Conservation (phyloP, 2,329 filamentous ascomycete genomes). For the Chalaropsis ovoidea region DNA sequence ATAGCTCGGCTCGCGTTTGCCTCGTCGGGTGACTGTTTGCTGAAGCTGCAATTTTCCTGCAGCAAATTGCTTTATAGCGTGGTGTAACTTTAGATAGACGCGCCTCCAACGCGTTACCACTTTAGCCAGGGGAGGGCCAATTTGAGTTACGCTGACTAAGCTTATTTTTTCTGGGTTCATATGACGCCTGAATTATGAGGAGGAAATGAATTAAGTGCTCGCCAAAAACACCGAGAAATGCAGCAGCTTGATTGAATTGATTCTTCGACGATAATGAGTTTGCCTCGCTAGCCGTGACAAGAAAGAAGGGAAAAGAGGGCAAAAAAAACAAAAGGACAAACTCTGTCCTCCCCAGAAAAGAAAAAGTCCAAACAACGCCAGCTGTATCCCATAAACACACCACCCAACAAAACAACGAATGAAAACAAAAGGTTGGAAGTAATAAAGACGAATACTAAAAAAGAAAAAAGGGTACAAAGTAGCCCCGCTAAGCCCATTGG, state of each 20-base stretch:
- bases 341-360: no score
- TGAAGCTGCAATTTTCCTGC: not conserved
- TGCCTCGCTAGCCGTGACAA: not conserved
- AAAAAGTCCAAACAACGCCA: not conserved
- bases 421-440: not conserved
- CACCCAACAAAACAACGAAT: not conserved
- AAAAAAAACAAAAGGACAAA: not conserved
- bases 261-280: no score
- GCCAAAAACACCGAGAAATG: no score
- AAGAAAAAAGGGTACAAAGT: not conserved
- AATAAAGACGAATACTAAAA: not conserved
- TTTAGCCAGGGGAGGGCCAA: not conserved
- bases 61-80: no score
- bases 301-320: not conserved
- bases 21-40: not conserved
- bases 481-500: not conserved
- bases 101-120: constrained; percentile 5
- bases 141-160: constrained; percentile 1
- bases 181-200: not conserved
- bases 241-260: not conserved
- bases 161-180: no score
- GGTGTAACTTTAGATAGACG: not conserved
- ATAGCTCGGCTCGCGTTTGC: no score
- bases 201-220: not conserved
- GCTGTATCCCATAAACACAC: not conserved